Conservation (phyloP, 75 land plant species). For the Pinus albicaulis region DNA sequence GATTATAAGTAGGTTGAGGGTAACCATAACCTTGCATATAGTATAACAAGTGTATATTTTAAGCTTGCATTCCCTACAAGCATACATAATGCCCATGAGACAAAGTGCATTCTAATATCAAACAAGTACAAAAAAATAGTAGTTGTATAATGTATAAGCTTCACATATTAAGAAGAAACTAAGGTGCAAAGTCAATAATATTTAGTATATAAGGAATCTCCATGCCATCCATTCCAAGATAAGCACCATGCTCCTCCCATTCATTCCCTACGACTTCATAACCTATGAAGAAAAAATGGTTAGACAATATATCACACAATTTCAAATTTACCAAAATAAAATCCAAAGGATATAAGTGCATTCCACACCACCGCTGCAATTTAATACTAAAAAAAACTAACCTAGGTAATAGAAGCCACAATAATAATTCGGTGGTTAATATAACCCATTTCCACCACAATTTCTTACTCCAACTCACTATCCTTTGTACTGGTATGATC, state of each 20-base stretch:
- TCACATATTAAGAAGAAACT: background rate
- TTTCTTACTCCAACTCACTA: no score
- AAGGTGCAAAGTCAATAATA: background rate
- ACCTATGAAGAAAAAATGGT: slow-evolving; percentile 8
- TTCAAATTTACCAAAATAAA: no score
- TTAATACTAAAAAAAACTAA: slow-evolving; percentile 3
- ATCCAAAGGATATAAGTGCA: no score
- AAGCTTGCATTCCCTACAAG: slow-evolving; percentile 36
- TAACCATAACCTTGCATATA: no score
- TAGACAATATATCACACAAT: background rate
- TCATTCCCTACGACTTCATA: slow-evolving; percentile 19
- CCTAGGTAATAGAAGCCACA: slow-evolving; percentile 49
- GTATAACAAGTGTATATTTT: slow-evolving; percentile 38
- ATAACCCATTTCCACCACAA: no score
- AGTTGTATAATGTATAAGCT: background rate
- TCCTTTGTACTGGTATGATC: slow-evolving; percentile 26
- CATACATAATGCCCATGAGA: background rate
- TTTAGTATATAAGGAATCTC: slow-evolving; percentile 38
- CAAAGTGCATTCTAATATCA: background rate
- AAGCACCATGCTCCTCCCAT: no score
- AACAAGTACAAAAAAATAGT: background rate
- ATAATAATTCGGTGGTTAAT: slow-evolving; percentile 18
- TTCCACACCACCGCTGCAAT: no score
- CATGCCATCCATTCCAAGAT: no score
- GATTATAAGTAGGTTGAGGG: no score